A percentile compares a stretch with the other conserved stretches of the same genome.
Conservation (phyloP, 148 eudicot genomes). For the Pouteria glomerata region DNA sequence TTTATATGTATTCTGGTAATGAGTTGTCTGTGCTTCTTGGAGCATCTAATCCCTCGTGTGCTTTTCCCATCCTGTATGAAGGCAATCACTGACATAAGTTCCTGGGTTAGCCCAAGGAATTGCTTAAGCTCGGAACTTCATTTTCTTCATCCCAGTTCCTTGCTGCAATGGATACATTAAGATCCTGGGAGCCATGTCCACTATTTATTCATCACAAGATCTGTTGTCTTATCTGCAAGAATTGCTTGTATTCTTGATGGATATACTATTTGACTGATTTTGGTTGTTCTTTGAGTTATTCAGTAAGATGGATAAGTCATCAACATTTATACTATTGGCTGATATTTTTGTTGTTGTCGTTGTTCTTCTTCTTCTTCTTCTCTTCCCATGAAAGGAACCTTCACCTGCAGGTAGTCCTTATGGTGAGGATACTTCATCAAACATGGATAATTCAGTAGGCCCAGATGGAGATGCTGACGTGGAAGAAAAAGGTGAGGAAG, state of each 20-base stretch:
- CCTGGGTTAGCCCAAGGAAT: not conserved
- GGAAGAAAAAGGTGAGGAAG: constrained; percentile 45
- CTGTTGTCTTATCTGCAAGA: not conserved
- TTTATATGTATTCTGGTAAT: too few species aligned
- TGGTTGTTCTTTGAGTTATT: not conserved
- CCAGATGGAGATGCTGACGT: constrained; percentile 45
- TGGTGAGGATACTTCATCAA: constrained; percentile 69
- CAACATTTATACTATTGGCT: too few species aligned
- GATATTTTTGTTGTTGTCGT: not conserved
- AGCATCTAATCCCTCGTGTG: too few species aligned
- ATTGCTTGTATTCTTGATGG: not conserved
- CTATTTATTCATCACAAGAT: not conserved
- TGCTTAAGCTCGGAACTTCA: not conserved
- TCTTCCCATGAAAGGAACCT: constrained; percentile 28
- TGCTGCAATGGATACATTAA: not conserved
- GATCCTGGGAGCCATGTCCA: not conserved
- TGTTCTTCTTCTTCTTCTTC: not conserved
- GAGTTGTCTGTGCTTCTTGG: too few species aligned
- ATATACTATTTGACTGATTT: not conserved
- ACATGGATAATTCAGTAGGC: constrained; percentile 70
- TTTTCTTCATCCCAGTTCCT: not conserved
- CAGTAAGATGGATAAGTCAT: not conserved
- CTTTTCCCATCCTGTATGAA: too few species aligned
- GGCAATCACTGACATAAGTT: not conserved
- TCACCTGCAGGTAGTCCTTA: constrained; percentile 56